Percentiles rank a stretch among this genome's conserved stretches.
Evolutionary conservation across 1,284 basidiomycete genomes (phyloP).

Genomic region (Pterula multifida): DNA sequence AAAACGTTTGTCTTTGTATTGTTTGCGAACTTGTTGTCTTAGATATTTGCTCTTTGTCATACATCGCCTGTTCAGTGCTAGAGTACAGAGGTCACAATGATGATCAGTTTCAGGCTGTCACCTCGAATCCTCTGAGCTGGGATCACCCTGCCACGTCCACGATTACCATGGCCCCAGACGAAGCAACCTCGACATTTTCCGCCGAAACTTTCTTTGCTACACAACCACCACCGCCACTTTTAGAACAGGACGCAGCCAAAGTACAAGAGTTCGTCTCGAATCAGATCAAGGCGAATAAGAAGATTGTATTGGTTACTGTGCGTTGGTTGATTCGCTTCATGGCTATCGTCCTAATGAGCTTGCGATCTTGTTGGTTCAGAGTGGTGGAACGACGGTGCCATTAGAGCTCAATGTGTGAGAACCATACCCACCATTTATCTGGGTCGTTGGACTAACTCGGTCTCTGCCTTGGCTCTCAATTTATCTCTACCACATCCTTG

Average conservation of each 20-base stretch:
- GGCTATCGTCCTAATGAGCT: constrained; percentile 8
- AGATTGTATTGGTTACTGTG: constrained; percentile 90
- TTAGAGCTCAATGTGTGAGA: constrained; percentile 93
- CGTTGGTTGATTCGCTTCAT: constrained; percentile 19
- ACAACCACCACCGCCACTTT: constrained; percentile 59
- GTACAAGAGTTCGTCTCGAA: constrained; percentile 65
- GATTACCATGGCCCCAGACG: neutral
- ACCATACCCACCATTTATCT: constrained; percentile 11
- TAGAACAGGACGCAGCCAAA: constrained; percentile 51
- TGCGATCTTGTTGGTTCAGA: constrained; percentile 33
- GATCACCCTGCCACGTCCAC: no score
- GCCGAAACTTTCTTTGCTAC: constrained; percentile 82
- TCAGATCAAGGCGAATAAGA: constrained; percentile 52
- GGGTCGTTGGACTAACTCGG: no score
- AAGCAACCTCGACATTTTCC: constrained; percentile 39
- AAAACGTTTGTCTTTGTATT: no score
- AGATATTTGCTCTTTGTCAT: no score
- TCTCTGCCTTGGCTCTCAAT: no score
- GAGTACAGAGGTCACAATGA: no score
- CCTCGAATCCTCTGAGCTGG: no score
- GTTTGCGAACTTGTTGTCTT: no score
- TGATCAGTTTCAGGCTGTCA: no score
- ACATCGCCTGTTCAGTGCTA: no score
- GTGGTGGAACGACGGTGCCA: constrained; percentile 91
- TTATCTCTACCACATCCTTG: constrained; percentile 6